Percentiles rank a stretch among this genome's conserved stretches.
Evolutionary conservation across 2,329 filamentous ascomycete species (phyloP).

Genomic region (Orbilia javanica): DNA sequence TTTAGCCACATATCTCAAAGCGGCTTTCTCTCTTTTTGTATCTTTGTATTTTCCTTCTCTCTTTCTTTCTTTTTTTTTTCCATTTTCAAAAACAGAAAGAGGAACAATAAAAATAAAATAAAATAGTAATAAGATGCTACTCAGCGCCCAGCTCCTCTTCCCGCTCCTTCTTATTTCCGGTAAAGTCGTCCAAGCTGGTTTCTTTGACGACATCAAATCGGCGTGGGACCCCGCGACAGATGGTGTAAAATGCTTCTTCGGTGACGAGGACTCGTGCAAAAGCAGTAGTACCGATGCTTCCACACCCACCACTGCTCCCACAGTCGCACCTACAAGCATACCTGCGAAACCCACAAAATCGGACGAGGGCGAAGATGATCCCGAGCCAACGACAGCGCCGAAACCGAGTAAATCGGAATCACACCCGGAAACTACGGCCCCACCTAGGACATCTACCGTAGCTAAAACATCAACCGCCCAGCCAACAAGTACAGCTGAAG

Average conservation of each 20-base stretch:
- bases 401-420: conserved; percentile 19
- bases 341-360: conserved; percentile 31
- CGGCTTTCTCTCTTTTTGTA: too few species aligned
- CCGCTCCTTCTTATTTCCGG: conserved; percentile 32
- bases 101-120: too few species aligned
- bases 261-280: conserved; percentile 34
- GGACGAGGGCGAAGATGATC: conserved; percentile 3
- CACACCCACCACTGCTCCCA: conserved; percentile 9
- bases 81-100: too few species aligned
- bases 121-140: conserved; percentile 30
- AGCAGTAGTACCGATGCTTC: conserved; percentile 8
- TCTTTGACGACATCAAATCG: conserved; percentile 26
- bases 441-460: conserved; percentile 25
- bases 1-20: background rate
- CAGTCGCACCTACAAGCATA: conserved; percentile 25
- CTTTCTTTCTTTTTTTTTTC: too few species aligned
- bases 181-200: conserved; percentile 18
- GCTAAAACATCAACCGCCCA: conserved; percentile 10
- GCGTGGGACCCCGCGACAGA: conserved; percentile 32
- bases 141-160: conserved; percentile 43
- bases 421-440: background rate
- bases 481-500: background rate
- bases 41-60: too few species aligned
- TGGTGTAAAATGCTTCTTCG: conserved; percentile 56
- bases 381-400: conserved; percentile 23